Percentiles rank a stretch among this genome's conserved stretches.
Evolutionary conservation across 192 early-diverging fungal genomes (phyloP).

Genomic region (Diversispora epigaea): DNA sequence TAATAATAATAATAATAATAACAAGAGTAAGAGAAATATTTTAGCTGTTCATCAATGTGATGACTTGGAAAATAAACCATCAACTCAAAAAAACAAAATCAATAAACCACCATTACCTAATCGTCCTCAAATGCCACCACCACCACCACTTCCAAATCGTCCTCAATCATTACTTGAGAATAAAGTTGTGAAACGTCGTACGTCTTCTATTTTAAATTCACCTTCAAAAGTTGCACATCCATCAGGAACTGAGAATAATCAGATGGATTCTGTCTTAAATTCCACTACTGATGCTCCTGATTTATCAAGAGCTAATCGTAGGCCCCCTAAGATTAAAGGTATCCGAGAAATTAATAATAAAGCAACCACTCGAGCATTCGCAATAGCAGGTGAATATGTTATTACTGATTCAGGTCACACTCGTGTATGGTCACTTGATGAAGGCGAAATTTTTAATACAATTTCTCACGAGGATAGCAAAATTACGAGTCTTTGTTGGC

Average conservation of each 20-base stretch:
- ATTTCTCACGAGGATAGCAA: slow-evolving; percentile 52
- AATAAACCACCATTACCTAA: neutral
- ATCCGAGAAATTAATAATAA: slow-evolving; percentile 41
- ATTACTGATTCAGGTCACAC: slow-evolving; percentile 49
- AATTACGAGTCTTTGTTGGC: slow-evolving; percentile 53
- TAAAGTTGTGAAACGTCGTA: slow-evolving; percentile 19
- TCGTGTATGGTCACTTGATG: slow-evolving; percentile 45
- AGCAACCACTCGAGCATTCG: slow-evolving; percentile 52
- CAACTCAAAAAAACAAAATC: neutral
- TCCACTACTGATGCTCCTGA: slow-evolving; percentile 46
- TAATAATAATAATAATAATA: neutral
- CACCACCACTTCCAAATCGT: slow-evolving; percentile 31
- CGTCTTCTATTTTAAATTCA: neutral
- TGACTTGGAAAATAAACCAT: neutral
- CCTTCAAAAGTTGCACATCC: neutral
- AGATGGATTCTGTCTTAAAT: slow-evolving; percentile 26
- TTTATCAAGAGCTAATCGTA: slow-evolving; percentile 53
- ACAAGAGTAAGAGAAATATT: neutral
- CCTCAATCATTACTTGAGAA: slow-evolving; percentile 29
- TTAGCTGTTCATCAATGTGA: neutral
- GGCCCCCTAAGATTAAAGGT: slow-evolving; percentile 52
- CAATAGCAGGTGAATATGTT: slow-evolving; percentile 50
- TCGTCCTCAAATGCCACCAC: neutral
- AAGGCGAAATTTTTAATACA: slow-evolving; percentile 48
- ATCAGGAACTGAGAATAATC: slow-evolving; percentile 1